Evolutionary conservation across 129 eudicot species (phyloP).

Genomic region (Artemisia argyi): DNA sequence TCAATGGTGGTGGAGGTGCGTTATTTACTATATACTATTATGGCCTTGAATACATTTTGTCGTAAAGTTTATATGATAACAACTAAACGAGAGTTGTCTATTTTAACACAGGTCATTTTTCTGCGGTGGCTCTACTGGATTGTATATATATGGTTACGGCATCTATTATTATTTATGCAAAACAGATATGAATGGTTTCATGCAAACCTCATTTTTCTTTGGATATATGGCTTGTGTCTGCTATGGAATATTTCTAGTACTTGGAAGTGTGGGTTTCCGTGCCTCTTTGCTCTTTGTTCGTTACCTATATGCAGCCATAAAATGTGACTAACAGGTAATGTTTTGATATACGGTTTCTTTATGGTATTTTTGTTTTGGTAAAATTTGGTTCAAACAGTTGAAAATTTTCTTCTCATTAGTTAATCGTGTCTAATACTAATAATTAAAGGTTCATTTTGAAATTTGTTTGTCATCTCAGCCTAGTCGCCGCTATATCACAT

Average conservation of each 20-base stretch:
- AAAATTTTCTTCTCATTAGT: no score
- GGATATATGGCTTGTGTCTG: conserved; percentile 7
- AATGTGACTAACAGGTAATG: not conserved
- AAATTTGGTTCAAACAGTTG: no score
- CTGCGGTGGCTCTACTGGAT: not conserved
- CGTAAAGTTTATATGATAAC: no score
- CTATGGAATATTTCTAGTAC: not conserved
- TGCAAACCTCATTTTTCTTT: conserved; percentile 10
- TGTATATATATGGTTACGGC: not conserved
- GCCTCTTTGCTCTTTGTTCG: not conserved
- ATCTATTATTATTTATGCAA: not conserved
- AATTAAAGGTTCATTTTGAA: no score
- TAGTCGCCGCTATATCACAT: no score
- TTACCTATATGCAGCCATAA: not conserved
- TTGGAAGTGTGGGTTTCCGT: not conserved
- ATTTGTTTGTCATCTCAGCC: no score
- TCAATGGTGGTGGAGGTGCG: conserved; percentile 33
- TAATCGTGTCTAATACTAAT: no score
- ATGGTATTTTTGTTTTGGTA: no score
- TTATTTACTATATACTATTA: not conserved
- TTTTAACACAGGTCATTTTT: not conserved
- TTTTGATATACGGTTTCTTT: no score
- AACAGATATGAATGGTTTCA: not conserved
- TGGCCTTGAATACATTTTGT: no score
- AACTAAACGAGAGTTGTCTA: no score